These are phyloP conservation scores for Scytalidium lignicola DNA, from an alignment of 2,329 filamentous ascomycete genomes.

Conservation along the genomic window DNA sequence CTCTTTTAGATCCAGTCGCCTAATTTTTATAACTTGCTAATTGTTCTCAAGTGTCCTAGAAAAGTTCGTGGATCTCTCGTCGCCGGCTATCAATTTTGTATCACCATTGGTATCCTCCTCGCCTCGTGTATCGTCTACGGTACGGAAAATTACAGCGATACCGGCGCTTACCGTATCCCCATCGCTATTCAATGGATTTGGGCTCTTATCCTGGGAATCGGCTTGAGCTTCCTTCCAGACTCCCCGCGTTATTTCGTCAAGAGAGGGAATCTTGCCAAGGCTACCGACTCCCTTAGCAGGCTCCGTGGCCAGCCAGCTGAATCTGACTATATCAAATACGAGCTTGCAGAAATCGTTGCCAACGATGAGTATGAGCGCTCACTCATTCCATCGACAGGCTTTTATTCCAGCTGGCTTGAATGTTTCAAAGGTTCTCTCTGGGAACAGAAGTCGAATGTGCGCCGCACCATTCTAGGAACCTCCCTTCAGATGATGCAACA, in stretches of 20 bases:
- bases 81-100: conserved; percentile 75
- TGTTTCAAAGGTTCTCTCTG: conserved; percentile 62
- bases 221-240: conserved; percentile 73
- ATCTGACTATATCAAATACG: conserved; percentile 69
- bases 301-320: conserved; percentile 69
- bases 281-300: conserved; percentile 54
- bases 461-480: conserved; percentile 65
- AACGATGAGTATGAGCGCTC: conserved; percentile 79
- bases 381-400: conserved; percentile 57
- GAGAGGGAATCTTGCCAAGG: conserved; percentile 61
- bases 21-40: background rate
- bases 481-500: conserved; percentile 82
- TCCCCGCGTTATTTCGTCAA: conserved; percentile 82
- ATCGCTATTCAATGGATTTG: conserved; percentile 76
- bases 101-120: conserved; percentile 72
- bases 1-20: conserved; percentile 24
- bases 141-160: conserved; percentile 55
- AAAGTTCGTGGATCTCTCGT: conserved; percentile 74
- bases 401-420: conserved; percentile 63
- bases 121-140: conserved; percentile 70
- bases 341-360: conserved; percentile 78
- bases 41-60: conserved; percentile 40
- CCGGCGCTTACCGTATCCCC: conserved; percentile 71
- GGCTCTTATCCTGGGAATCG: conserved; percentile 66
- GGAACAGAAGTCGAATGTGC: conserved; percentile 60